Evolutionary conservation across 176 grass and related monocot genomes (phyloP).

Genomic region (Eleusine coracana): DNA sequence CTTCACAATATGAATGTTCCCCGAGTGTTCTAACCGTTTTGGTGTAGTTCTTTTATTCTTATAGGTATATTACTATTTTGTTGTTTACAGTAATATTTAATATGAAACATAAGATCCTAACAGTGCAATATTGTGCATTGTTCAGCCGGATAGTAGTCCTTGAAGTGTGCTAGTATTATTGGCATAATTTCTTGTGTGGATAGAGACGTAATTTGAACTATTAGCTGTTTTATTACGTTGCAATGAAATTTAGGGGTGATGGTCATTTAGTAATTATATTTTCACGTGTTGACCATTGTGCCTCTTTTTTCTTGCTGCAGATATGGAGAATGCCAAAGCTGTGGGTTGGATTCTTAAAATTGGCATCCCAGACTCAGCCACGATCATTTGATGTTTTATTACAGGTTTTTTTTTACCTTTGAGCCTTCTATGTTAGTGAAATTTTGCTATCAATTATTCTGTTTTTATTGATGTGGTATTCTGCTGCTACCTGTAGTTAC

Average conservation of each 20-base stretch:
- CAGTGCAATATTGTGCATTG: background rate
- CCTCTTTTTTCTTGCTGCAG: conserved; percentile 48
- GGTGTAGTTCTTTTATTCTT: conserved; percentile 8
- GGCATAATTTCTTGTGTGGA: background rate
- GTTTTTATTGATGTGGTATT: conserved; percentile 50
- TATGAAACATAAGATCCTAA: conserved; percentile 1
- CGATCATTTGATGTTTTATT: conserved; percentile 88
- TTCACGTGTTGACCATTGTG: conserved; percentile 7
- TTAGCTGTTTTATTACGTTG: conserved; percentile 26
- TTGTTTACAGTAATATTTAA: background rate
- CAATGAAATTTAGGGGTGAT: conserved; percentile 18
- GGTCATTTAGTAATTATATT: background rate
- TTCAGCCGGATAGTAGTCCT: conserved; percentile 8
- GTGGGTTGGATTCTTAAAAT: conserved; percentile 95
- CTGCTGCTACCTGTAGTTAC: conserved; percentile 62
- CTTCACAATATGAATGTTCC: conserved; percentile 6
- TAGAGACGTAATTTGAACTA: conserved; percentile 20
- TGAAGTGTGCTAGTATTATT: background rate
- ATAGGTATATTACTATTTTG: background rate
- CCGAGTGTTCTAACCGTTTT: background rate
- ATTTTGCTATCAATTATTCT: conserved; percentile 21
- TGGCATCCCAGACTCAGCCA: conserved; percentile 85
- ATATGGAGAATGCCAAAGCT: conserved; percentile 99
- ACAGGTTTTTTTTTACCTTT: conserved; percentile 51
- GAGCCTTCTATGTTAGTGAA: conserved; percentile 10